Base-by-base conservation (phyloP, 1,139 yeast species). In the Lodderomyces margitis region DNA sequence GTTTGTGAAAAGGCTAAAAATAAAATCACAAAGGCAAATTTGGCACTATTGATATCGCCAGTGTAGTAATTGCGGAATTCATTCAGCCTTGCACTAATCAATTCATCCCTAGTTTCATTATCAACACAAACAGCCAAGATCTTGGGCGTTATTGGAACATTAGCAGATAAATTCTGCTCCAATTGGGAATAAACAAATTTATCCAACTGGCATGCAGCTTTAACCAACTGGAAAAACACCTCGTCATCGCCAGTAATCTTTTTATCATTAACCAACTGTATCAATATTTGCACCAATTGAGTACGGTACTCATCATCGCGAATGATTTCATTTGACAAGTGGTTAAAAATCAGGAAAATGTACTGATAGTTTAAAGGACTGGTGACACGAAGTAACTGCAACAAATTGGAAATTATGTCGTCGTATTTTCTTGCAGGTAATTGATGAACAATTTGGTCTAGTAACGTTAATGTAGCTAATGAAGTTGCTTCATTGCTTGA, bases 1-100 rank as follows among this genome's bases (percentile, higher is more conserved):
- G 35, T 40, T 28, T 42, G 38, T 5, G 75, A 74, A 45, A 69
- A 68, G 3, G 82, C 83, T 39, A 80, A 56, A 37, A 72, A 75
- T 42, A 55, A 71, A 44, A 64, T 62, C 41, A 54, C 58, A 44
- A 65, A 68, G 10, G 62, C 49, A 19, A 64, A 46, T 12, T 50
- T 45, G 15, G 53, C 50, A 12, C 44, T 42, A 11, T 48, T 43
- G n/a, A 41, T 43, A 16, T 47, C 46, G 6, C 58, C 56, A 3
- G 60, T 45, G 8, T 55, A 51, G 36, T 62, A 57, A 8, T 55
- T 44, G 9, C 56, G 59, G 2, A 75, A 57, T 32, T 66, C 66
- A 2, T 48, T 37, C 38, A 72, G 68, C 23, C 64, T 54, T 2
- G 49, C 50, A 2, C 50, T 49, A 17, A 75, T 60, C 17, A 66